phyloP scores from a whole-genome alignment of 176 grass and related monocot species.

The Musa acuminata region DNA sequence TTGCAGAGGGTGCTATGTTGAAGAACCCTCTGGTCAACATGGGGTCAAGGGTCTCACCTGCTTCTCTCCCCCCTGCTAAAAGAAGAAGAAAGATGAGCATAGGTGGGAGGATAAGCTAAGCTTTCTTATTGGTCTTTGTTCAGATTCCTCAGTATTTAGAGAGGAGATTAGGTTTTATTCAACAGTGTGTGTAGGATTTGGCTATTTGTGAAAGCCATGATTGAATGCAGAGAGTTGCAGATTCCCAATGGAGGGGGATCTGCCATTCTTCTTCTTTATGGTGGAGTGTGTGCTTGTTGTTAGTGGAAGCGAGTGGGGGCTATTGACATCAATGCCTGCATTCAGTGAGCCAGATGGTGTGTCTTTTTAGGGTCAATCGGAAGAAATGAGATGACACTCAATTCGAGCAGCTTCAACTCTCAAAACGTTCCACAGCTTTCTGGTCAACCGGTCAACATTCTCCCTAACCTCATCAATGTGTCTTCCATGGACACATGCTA shows the following conservation, averaged over 20 bases:
- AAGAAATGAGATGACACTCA: no score
- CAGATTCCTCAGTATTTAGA: conserved; percentile 48
- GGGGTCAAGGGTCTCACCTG: conserved; percentile 34
- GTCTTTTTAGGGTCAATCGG: no score
- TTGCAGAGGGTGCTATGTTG: conserved; percentile 31
- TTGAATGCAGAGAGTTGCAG: conserved; percentile 5
- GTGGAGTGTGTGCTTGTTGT: neutral
- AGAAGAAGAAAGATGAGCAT: conserved; percentile 54
- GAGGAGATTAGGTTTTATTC: conserved; percentile 11
- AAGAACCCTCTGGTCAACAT: conserved; percentile 30
- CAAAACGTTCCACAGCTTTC: no score
- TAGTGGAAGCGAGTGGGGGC: neutral
- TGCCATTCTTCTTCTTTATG: neutral
- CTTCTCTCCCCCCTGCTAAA: conserved; percentile 36
- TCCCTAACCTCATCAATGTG: no score
- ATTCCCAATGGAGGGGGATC: conserved; percentile 32
- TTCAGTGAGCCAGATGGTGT: no score
- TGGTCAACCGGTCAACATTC: no score
- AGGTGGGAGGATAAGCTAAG: conserved; percentile 21
- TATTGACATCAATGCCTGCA: neutral
- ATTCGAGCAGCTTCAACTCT: no score
- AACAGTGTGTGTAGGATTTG: neutral
- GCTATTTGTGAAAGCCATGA: neutral
- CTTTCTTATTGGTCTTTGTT: conserved; percentile 22
- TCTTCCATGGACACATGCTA: no score